Base-by-base conservation (phyloP, 1,284 basidiomycete species). In the Cutaneotrichosporon arboriforme region DNA sequence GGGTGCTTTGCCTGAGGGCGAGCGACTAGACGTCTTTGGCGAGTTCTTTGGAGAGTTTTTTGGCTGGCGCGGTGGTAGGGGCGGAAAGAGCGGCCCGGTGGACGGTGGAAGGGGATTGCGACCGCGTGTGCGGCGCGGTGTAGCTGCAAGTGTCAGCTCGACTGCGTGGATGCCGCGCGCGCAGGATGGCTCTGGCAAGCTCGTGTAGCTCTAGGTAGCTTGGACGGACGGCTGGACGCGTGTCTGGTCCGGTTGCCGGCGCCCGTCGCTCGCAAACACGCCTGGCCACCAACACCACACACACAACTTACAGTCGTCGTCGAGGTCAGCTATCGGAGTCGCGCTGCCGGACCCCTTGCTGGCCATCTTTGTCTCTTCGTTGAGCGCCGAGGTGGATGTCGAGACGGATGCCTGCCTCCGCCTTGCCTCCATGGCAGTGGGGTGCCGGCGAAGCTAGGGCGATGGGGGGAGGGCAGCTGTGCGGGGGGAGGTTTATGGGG, bases 91-190 rank as follows among this genome's bases (percentile, higher is more conserved):
- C 8, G 73, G 73, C 14, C 72, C 72, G 9, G 63, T 54, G 20
- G 66, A 62, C 1, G 72, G 72, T 36, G 73, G 67, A 14, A 74
- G 58, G 2, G 72, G 72, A 49, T 73, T 72, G 17, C 69, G 58
- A 14, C 61, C 61, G 39, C 73, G 57, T 15, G 72, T 74, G 23
- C 71, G 60, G 39, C 65, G 62, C 2, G 61, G 65, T 26, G 52
- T 49, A 34, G 55, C 69, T 65, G 51, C 15, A n/a, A 4, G 18
- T 43, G 49, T 51, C 26, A 52, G 46, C 49, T 35, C 23, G 13
- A 35, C 21, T 22, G 2, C 13, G 43, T 14, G 18, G 31, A 35
- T 34, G 23, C n/a, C n/a, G n/a, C n/a, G n/a, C n/a, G n/a, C 15
- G 14, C 8, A 34, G 23, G n/a, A 36, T 14, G 20, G 34, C 42